Evolutionary conservation across 116 monocot genomes (phyloP), one percentile per base, ranked within the genome.

Genomic region (Zostera marina): DNA sequence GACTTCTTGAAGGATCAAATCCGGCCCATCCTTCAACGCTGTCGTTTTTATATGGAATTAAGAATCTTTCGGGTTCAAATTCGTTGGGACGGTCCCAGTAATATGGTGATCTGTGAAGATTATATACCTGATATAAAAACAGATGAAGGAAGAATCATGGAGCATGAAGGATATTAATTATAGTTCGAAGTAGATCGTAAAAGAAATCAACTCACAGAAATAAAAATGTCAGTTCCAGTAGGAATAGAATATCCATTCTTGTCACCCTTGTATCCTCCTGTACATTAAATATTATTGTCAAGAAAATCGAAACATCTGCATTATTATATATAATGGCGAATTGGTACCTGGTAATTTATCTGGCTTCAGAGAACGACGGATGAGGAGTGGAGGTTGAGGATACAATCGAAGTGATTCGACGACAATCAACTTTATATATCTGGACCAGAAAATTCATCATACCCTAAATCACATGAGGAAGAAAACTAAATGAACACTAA

Each of bases 381-480:
- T 99, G 24, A 99, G 75, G 38, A 99, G 63, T 32, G 99, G 99
- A 62, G 91, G 99, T 69, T 99, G 99, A 43, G 99, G 99, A 62
- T 91, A 99, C 9, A 99, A 54, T 11, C 98, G 90, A 64, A 98
- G 98, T 44, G 83, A 54, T 71, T 98, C 98, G 48, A 77, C 79
- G 61, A 90, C 67, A 46, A 99, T 79, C 3, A 87, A 73, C 22
- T 83, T 66, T 67, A 99, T 84, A 64, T 91, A 99, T 72, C 99
- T 99, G 70, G 25, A 26, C n/a, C n/a, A 47, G 32, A 26, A 44
- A 21, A 43, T 10, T 43, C 0, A 38, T 20, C 43, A 43, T 10
- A 16, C 42, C 4, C 17, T 20, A 41, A 42, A 40, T 19, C 1
- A 21, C 3, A 54, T 20, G 13, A 54, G 20, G 6, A 22, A 9